phyloP scores from a whole-genome alignment of 2,329 filamentous ascomycete genomes.

The Fusarium xyrophilum region DNA sequence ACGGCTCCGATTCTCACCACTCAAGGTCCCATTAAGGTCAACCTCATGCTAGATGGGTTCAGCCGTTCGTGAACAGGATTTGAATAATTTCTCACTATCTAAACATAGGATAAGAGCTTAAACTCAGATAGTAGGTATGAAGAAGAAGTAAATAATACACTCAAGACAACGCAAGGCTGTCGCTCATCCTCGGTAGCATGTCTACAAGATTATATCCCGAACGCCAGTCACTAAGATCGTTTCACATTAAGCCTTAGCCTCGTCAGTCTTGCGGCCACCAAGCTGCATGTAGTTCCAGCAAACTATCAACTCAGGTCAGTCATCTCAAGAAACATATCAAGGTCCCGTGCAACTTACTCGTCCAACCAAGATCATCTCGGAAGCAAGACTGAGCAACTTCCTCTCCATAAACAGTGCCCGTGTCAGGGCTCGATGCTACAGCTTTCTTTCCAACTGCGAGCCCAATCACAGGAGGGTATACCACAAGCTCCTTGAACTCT shows the following conservation, averaged over 20 bases:
- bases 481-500: slow-evolving; percentile 56
- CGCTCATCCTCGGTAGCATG: not conserved
- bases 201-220: slow-evolving; percentile 18
- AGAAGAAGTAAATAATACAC: not conserved
- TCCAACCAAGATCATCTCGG: slow-evolving; percentile 70
- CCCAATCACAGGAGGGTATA: slow-evolving; percentile 71
- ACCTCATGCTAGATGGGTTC: no score
- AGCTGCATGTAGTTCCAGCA: slow-evolving; percentile 63
- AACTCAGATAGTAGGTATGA: not conserved
- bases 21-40: not conserved
- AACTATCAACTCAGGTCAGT: slow-evolving; percentile 50
- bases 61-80: not conserved
- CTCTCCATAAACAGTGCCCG: slow-evolving; percentile 65
- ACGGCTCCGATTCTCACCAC: not conserved
- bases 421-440: slow-evolving; percentile 65
- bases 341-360: slow-evolving; percentile 55
- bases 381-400: slow-evolving; percentile 71
- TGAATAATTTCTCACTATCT: not conserved
- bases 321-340: no score
- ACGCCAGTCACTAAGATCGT: slow-evolving; percentile 28
- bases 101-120: not conserved
- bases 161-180: not conserved
- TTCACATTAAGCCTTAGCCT: slow-evolving; percentile 34
- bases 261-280: slow-evolving; percentile 44
- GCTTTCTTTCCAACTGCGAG: slow-evolving; percentile 75